These are phyloP conservation scores for Tricholoma furcatifolium DNA, from an alignment of 768 basidiomycete genomes.

Conservation along the genomic window DNA sequence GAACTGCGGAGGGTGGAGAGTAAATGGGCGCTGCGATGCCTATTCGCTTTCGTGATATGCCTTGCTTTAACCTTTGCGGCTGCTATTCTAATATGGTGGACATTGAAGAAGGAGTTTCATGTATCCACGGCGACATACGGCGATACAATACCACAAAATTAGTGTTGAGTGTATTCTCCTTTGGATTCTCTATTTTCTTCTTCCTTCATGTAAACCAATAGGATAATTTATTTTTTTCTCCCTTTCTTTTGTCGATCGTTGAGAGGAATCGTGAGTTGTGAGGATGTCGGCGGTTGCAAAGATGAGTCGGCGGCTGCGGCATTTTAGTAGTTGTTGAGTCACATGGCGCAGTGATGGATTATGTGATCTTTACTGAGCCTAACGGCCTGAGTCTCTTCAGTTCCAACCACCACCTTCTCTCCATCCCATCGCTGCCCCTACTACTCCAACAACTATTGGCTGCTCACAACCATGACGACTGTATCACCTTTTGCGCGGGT, in stretches of 20 bases:
- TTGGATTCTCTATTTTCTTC: not conserved
- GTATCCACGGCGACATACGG: not conserved
- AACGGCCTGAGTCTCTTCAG: not conserved
- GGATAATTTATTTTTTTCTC: not conserved
- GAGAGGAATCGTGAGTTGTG: no score
- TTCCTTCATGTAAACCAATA: not conserved
- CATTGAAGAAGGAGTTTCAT: not conserved
- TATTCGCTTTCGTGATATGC: not conserved
- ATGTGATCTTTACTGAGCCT: not conserved
- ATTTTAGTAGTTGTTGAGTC: not conserved
- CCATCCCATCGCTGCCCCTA: not conserved
- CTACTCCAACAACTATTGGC: not conserved
- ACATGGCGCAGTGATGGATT: not conserved
- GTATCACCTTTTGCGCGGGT: slow-evolving; percentile 67
- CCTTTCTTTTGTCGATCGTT: not conserved
- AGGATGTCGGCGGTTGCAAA: not conserved
- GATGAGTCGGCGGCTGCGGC: not conserved
- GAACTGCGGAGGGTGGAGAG: slow-evolving; percentile 3
- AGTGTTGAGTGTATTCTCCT: not conserved
- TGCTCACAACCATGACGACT: slow-evolving; percentile 28
- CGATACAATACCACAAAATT: no score
- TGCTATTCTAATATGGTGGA: slow-evolving; percentile 1
- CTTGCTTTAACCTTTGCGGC: not conserved
- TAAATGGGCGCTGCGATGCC: slow-evolving; percentile 3
- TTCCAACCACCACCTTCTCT: not conserved